Evolutionary conservation across 495 filamentous ascomycete species (phyloP).

Genomic region (Penicillium salamii): DNA sequence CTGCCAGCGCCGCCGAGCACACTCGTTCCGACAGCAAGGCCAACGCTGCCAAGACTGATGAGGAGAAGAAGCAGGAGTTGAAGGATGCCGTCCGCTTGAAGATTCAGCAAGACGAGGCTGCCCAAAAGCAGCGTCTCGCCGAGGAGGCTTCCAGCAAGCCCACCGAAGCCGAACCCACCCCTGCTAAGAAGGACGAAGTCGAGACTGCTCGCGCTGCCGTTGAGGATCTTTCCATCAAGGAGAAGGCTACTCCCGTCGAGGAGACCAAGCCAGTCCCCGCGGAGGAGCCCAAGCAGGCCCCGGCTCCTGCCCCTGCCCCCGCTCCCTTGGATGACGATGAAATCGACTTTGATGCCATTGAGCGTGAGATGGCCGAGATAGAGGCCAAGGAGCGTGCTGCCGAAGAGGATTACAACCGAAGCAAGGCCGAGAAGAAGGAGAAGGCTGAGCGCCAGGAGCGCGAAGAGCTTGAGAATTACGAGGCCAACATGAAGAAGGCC

Average conservation of each 20-base stretch:
- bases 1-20: constrained; percentile 54
- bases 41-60: constrained; percentile 53
- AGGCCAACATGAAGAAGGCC: constrained; percentile 55
- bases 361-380: constrained; percentile 50
- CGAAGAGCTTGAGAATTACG: constrained; percentile 47
- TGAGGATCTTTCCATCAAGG: constrained; percentile 37
- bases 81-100: constrained; percentile 64
- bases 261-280: constrained; percentile 31
- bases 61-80: constrained; percentile 69
- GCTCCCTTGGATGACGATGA: constrained; percentile 45
- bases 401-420: constrained; percentile 57
- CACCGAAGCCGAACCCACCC: constrained; percentile 44
- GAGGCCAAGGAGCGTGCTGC: constrained; percentile 59
- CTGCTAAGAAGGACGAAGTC: constrained; percentile 37
- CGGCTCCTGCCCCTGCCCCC: constrained; percentile 28
- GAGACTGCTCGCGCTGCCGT: constrained; percentile 33
- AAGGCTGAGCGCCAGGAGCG: constrained; percentile 60
- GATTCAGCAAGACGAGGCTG: constrained; percentile 54
- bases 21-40: constrained; percentile 56
- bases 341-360: constrained; percentile 50
- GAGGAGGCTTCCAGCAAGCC: constrained; percentile 49
- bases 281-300: constrained; percentile 46
- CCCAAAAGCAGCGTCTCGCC: constrained; percentile 49
- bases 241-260: constrained; percentile 34
- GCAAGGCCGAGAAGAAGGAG: constrained; percentile 59